Evolutionary conservation across 495 filamentous ascomycete genomes (phyloP), one percentile per base, ranked within the genome.

Genomic region (Xeromyces bisporus): DNA sequence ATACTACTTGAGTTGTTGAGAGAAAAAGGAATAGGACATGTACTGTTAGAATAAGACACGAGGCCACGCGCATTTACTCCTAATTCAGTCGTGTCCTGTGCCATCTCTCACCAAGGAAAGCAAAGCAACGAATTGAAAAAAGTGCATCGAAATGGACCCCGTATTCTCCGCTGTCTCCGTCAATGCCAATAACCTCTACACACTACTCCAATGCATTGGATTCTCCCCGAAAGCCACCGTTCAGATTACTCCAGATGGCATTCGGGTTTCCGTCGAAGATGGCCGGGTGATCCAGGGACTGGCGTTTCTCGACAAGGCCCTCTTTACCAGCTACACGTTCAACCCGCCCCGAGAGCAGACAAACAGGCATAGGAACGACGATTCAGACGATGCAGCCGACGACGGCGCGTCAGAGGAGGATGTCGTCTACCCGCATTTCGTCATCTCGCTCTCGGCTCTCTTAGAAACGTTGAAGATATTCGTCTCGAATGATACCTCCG

Each of bases 391-490:
- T 13, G 47, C 56, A 26, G 37, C 42, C 8, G 49, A 58, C 17
- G 49, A 62, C 11, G 39, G 41, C n/a, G n/a, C n/a, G n/a, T n/a
- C n/a, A n/a, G n/a, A n/a, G n/a, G n/a, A n/a, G n/a, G n/a, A n/a
- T n/a, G 35, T 45, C 16, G 21, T 40, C 6, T 53, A 56, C 31
- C 60, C 43, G 53, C 60, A 32, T 51, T 96, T 96, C 47, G 77
- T 83, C 36, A 75, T 94, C 37, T 87, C 83, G 7, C 66, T 97
- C 23, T 64, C 78, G 1, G 79, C 87, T 23, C 67, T 97, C 6
- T 69, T 97, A 26, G 89, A 97, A 60, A 93, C 85, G 6, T 65
- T 97, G 16, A 86, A 93, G 43, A 93, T 97, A 24, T 87, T 96
- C 46, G 78, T 80, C 28, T 69, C 83, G 36, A 73, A 73, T 26